Percentiles rank a stretch among this genome's conserved stretches.
Evolutionary conservation across 2,329 filamentous ascomycete species (phyloP).

Genomic region (Paracoccidioides brasiliensis): DNA sequence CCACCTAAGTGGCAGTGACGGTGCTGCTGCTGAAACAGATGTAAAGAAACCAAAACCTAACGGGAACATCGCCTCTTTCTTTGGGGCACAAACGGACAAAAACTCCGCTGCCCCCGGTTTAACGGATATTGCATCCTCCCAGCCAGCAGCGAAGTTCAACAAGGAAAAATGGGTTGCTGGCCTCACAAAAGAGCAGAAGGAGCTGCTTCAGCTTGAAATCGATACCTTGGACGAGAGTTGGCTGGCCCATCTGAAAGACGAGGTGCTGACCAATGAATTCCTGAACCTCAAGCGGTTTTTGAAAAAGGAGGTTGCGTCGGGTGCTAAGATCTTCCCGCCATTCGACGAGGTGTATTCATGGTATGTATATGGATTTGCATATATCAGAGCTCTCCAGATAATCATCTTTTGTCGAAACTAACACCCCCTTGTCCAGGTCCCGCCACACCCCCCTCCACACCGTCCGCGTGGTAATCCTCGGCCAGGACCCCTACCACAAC

Average conservation of each 20-base stretch:
- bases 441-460: conserved; percentile 77
- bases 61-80: conserved; percentile 79
- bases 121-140: conserved; percentile 7
- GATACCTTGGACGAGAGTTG: conserved; percentile 84
- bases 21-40: conserved; percentile 22
- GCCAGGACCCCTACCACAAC: conserved; percentile 97
- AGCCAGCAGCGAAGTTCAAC: conserved; percentile 50
- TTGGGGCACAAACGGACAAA: conserved; percentile 52
- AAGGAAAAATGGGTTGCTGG: conserved; percentile 80
- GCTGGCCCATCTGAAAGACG: conserved; percentile 78
- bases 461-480: conserved; percentile 86
- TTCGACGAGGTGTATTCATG: conserved; percentile 86
- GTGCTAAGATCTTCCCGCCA: conserved; percentile 76
- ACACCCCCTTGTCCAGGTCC: conserved; percentile 49
- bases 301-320: conserved; percentile 57
- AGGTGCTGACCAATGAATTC: conserved; percentile 66
- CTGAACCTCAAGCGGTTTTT: conserved; percentile 80
- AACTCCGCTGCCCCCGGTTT: conserved; percentile 9
- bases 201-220: conserved; percentile 77
- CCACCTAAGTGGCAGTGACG: not conserved
- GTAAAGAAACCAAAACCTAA: conserved; percentile 62
- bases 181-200: conserved; percentile 67
- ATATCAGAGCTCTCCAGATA: too few relatives aligned
- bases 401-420: not conserved
- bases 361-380: conserved; percentile 37